A percentile compares a stretch with the other conserved stretches of the same genome.
Evolutionary conservation across 805 yeast species (phyloP).

Genomic region (Crinitomyces ghanaensis): DNA sequence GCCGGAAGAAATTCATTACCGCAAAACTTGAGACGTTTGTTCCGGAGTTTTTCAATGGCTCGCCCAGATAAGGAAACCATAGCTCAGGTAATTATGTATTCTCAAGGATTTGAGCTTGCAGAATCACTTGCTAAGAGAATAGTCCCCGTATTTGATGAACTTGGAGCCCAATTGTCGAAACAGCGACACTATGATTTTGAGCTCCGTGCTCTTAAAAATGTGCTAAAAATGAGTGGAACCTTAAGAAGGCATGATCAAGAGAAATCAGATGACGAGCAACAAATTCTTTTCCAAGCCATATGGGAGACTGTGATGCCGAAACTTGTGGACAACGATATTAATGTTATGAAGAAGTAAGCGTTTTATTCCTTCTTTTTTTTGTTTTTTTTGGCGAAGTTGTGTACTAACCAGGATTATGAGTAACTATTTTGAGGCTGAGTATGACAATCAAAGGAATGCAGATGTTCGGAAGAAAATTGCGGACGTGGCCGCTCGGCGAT

Average conservation of each 20-base stretch:
- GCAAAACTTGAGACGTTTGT: conserved; percentile 70
- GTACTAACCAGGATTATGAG: too few relatives aligned
- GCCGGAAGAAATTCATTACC: conserved; percentile 76
- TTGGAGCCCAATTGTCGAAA: conserved; percentile 32
- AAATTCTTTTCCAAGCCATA: conserved; percentile 40
- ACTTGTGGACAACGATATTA: conserved; percentile 42
- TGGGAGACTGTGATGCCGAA: conserved; percentile 59
- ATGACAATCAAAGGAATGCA: conserved; percentile 18
- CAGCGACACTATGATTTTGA: conserved; percentile 90
- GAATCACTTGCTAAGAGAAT: conserved; percentile 33
- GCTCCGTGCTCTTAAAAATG: conserved; percentile 63
- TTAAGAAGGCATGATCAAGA: conserved; percentile 23
- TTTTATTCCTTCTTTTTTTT: too few relatives aligned
- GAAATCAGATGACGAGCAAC: conserved; percentile 6
- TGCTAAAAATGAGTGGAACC: conserved; percentile 47
- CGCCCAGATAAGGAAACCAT: conserved; percentile 60
- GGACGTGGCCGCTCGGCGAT: conserved; percentile 18
- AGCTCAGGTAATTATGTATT: conserved; percentile 55
- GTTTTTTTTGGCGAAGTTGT: too few relatives aligned
- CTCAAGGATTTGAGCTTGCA: conserved; percentile 57
- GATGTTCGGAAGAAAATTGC: conserved; percentile 22
- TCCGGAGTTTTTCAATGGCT: conserved; percentile 63
- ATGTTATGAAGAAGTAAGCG: conserved; percentile 24
- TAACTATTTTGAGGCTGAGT: conserved; percentile 13
- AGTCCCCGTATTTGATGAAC: conserved; percentile 41